Percentiles rank a stretch among this genome's conserved stretches.
Conservation (phyloP, 2,329 filamentous ascomycete species). For the Apiospora pterosperma region DNA sequence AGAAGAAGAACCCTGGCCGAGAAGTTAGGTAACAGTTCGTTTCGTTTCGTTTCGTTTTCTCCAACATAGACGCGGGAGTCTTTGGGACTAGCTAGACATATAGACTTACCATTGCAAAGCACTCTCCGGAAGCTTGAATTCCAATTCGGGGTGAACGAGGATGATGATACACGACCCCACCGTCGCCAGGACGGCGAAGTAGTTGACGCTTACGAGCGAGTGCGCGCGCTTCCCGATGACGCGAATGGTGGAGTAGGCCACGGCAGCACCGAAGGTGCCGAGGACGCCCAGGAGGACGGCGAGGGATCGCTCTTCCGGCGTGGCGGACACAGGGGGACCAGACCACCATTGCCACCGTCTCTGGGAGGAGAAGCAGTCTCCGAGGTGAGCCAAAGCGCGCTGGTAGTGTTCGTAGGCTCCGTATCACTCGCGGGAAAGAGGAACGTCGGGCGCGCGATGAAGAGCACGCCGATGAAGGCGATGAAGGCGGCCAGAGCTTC, state of each 20-base stretch:
- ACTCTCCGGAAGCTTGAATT: conserved; percentile 32
- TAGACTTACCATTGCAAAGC: conserved; percentile 42
- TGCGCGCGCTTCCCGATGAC: conserved; percentile 74
- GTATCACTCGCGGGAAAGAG: conserved; percentile 40
- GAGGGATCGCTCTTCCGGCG: conserved; percentile 57
- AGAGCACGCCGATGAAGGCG: conserved; percentile 68
- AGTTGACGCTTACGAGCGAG: conserved; percentile 74
- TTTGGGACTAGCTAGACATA: background rate
- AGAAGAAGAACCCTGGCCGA: conserved; percentile 49
- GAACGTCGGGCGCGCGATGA: conserved; percentile 68
- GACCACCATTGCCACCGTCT: conserved; percentile 6
- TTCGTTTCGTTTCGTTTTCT: background rate
- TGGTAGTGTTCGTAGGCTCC: background rate
- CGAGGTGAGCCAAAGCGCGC: conserved; percentile 8
- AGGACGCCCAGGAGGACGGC: conserved; percentile 65
- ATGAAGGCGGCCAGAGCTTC: conserved; percentile 68
- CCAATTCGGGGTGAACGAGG: conserved; percentile 37
- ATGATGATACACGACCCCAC: conserved; percentile 62
- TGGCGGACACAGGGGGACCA: conserved; percentile 30
- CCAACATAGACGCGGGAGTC: background rate
- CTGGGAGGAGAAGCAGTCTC: conserved; percentile 6
- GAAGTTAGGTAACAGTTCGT: background rate
- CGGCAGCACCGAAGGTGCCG: conserved; percentile 66
- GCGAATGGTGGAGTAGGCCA: conserved; percentile 69
- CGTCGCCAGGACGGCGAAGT: conserved; percentile 67